Evolutionary conservation across 2,329 filamentous ascomycete genomes (phyloP).

Genomic region (Zelopaecilomyces penicillatus): DNA sequence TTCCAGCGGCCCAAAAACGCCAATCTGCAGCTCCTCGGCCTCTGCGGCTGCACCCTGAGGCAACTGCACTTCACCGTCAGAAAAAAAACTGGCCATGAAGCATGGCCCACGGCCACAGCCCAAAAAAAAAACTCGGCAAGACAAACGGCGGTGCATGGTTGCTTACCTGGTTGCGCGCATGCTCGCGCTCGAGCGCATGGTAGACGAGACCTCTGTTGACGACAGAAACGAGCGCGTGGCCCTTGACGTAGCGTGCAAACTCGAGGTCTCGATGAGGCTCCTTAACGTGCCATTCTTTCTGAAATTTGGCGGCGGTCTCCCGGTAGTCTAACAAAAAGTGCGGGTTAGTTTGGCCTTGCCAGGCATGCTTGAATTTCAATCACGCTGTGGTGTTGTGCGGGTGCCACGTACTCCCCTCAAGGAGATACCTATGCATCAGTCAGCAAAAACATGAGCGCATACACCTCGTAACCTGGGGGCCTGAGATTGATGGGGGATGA

Average conservation of each 20-base stretch:
- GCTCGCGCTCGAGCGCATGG: constrained; percentile 50
- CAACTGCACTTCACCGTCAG: constrained; percentile 31
- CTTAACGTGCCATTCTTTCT: constrained; percentile 59
- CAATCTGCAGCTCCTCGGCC: constrained; percentile 38
- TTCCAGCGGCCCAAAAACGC: constrained; percentile 50
- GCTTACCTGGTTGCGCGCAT: constrained; percentile 41
- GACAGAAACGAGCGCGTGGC: constrained; percentile 53
- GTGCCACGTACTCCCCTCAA: constrained; percentile 52
- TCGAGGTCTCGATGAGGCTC: constrained; percentile 54
- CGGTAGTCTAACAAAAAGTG: constrained; percentile 46
- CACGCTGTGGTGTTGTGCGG: constrained; percentile 6
- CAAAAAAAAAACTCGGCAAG: neutral
- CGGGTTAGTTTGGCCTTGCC: constrained; percentile 15
- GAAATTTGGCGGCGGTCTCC: constrained; percentile 59
- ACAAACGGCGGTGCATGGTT: constrained; percentile 4
- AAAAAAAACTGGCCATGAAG: constrained; percentile 2
- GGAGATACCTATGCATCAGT: constrained; percentile 40
- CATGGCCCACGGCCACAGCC: neutral
- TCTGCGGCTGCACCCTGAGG: constrained; percentile 39
- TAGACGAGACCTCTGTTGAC: constrained; percentile 57
- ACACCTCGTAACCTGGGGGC: neutral
- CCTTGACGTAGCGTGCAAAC: constrained; percentile 57
- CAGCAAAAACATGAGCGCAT: constrained; percentile 1
- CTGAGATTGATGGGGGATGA: constrained; percentile 4
- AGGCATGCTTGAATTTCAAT: neutral